These are phyloP conservation scores for Eustoma russellianum DNA, from an alignment of 257 asterid genomes.

Conservation along the genomic window DNA sequence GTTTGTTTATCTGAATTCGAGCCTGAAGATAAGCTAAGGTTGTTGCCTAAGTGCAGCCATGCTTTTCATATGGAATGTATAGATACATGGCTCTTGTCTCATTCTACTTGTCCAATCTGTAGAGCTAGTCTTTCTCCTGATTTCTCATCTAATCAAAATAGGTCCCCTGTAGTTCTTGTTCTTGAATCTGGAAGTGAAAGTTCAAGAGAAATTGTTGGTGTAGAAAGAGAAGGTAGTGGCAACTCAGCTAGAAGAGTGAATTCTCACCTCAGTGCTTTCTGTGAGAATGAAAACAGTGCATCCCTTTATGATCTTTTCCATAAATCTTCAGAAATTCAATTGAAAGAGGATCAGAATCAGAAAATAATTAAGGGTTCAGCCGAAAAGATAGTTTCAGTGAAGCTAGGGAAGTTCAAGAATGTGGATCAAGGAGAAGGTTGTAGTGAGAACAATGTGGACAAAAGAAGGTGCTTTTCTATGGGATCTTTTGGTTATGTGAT, in stretches of 20 bases:
- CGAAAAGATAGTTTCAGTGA: conserved; percentile 61
- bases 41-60: conserved; percentile 86
- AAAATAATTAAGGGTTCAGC: conserved; percentile 9
- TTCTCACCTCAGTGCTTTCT: conserved; percentile 35
- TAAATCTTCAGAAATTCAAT: conserved; percentile 45
- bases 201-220: conserved; percentile 47
- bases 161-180: conserved; percentile 67
- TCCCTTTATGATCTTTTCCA: conserved; percentile 16
- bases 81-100: conserved; percentile 92
- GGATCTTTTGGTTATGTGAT: conserved; percentile 89
- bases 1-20: conserved; percentile 91
- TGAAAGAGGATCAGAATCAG: conserved; percentile 23
- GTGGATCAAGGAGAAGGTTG: conserved; percentile 41
- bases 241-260: no score
- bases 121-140: conserved; percentile 63
- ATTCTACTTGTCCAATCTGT: conserved; percentile 92
- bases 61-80: conserved; percentile 95
- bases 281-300: conserved; percentile 15
- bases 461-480: conserved; percentile 90
- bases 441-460: conserved; percentile 28
- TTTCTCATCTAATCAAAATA: conserved; percentile 23
- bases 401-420: conserved; percentile 76
- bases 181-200: conserved; percentile 81
- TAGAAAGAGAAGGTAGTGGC: no score
- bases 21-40: conserved; percentile 62